These are phyloP conservation scores for Phytophthora pinifolia DNA, from an alignment of 352 stramenopile species.

Conservation along the genomic window DNA sequence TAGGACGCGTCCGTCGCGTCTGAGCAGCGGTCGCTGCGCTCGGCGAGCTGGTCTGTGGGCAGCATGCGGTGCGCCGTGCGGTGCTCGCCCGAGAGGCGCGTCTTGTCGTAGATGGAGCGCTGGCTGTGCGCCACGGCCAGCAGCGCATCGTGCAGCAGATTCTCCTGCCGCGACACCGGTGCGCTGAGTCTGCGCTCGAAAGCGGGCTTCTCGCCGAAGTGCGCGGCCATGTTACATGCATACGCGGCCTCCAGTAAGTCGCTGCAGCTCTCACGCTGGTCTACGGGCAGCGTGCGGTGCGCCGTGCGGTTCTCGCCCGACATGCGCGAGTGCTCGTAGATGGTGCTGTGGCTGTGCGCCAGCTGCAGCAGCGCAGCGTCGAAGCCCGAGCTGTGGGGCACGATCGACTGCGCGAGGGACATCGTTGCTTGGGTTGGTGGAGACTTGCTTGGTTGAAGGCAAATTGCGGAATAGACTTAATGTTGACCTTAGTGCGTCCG, in stretches of 20 bases:
- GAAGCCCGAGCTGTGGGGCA: slow-evolving; percentile 18
- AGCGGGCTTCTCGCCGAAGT: slow-evolving; percentile 12
- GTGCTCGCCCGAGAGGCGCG: slow-evolving; percentile 58
- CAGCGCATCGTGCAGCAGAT: slow-evolving; percentile 25
- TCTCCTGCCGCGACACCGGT: slow-evolving; percentile 10
- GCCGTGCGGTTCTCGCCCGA: slow-evolving; percentile 51
- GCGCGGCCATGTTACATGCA: slow-evolving; percentile 22
- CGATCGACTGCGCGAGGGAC: slow-evolving; percentile 8
- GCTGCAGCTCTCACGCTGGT: slow-evolving; percentile 41
- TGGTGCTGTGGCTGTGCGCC: slow-evolving; percentile 37
- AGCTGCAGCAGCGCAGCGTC: slow-evolving; percentile 29
- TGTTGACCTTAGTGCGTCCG: too few relatives aligned
- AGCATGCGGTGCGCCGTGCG: slow-evolving; percentile 42
- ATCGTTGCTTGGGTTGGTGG: slow-evolving; percentile 1
- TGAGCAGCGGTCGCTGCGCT: slow-evolving; percentile 42
- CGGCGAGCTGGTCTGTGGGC: slow-evolving; percentile 36
- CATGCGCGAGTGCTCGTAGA: slow-evolving; percentile 66
- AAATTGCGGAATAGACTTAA: slow-evolving; percentile 24
- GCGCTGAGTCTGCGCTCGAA: slow-evolving; percentile 3
- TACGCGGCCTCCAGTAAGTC: slow-evolving; percentile 38
- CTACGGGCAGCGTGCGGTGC: slow-evolving; percentile 42
- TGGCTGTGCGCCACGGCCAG: slow-evolving; percentile 26
- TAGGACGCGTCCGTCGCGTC: slow-evolving; percentile 50
- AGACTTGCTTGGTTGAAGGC: slow-evolving; percentile 6
- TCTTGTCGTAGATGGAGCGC: slow-evolving; percentile 56